Conservation (phyloP, 2,329 filamentous ascomycete species). For the Exutisphaerella laricina region DNA sequence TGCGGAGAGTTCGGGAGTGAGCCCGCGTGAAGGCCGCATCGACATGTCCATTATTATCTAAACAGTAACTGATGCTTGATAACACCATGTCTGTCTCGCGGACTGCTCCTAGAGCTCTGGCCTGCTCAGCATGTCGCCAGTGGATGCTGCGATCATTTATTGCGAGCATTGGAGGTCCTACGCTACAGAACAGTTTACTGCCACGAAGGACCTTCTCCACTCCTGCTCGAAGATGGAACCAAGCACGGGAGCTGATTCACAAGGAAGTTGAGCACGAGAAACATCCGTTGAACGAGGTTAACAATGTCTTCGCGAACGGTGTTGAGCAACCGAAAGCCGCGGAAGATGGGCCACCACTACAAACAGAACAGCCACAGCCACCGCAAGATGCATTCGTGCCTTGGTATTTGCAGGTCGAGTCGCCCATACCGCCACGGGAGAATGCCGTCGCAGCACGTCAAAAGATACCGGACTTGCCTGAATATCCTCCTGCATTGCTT, state of each 20-base stretch:
- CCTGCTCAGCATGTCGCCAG: constrained; percentile 24
- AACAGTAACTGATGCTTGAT: too few species aligned
- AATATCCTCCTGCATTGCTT: constrained; percentile 65
- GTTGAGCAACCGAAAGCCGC: constrained; percentile 2
- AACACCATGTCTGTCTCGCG: constrained; percentile 17
- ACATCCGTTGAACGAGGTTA: constrained; percentile 22
- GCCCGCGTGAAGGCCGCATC: too few species aligned
- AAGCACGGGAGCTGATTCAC: constrained; percentile 19
- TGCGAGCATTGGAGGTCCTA: constrained; percentile 23
- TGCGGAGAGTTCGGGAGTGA: constrained; percentile 1
- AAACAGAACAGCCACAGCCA: not conserved
- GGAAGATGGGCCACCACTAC: constrained; percentile 3
- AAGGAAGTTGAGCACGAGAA: constrained; percentile 15
- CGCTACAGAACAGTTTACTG: constrained; percentile 6
- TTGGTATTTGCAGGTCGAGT: constrained; percentile 76
- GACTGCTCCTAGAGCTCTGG: constrained; percentile 11
- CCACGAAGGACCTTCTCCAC: constrained; percentile 22
- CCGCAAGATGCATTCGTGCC: constrained; percentile 42
- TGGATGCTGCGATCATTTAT: constrained; percentile 29
- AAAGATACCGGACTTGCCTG: constrained; percentile 58
- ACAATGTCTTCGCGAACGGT: constrained; percentile 8
- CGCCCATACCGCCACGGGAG: constrained; percentile 33
- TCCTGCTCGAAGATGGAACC: constrained; percentile 14
- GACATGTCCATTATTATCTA: not conserved
- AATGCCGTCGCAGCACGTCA: constrained; percentile 49